Conservation (phyloP, 257 asterid species). For the Gardenia jasminoides region DNA sequence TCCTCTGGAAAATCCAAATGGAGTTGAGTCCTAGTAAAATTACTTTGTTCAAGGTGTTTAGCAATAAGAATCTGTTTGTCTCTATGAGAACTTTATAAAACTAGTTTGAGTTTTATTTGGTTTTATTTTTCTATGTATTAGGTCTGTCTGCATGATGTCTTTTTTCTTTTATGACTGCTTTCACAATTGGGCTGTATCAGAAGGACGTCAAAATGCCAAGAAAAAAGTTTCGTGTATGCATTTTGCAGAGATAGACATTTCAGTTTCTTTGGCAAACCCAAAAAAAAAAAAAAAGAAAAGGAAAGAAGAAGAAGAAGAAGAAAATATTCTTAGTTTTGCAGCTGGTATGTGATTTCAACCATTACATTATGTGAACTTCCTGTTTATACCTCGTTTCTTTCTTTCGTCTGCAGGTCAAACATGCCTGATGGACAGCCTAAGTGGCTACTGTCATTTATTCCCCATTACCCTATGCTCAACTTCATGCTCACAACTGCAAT, state of each 20-base stretch:
- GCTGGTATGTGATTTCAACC: background rate
- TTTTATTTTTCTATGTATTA: no score
- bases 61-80: no score
- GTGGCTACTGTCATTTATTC: slow-evolving; percentile 87
- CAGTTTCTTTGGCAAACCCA: background rate
- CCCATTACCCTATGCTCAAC: slow-evolving; percentile 94
- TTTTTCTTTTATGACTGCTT: no score
- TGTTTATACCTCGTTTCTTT: background rate
- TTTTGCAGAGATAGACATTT: background rate
- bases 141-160: no score
- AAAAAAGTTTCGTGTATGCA: background rate
- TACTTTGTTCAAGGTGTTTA: no score
- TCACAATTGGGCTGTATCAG: no score
- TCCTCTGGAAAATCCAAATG: no score
- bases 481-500: slow-evolving; percentile 90
- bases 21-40: no score
- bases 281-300: no score
- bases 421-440: slow-evolving; percentile 94
- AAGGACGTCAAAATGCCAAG: background rate
- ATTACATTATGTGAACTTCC: background rate
- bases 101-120: no score
- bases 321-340: background rate
- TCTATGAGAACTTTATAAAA: no score
- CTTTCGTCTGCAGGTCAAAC: slow-evolving; percentile 61
- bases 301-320: no score